Percentiles rank a stretch among this genome's conserved stretches.
phyloP scores from a whole-genome alignment of 1,284 basidiomycete genomes.

The Inonotus obliquus region DNA sequence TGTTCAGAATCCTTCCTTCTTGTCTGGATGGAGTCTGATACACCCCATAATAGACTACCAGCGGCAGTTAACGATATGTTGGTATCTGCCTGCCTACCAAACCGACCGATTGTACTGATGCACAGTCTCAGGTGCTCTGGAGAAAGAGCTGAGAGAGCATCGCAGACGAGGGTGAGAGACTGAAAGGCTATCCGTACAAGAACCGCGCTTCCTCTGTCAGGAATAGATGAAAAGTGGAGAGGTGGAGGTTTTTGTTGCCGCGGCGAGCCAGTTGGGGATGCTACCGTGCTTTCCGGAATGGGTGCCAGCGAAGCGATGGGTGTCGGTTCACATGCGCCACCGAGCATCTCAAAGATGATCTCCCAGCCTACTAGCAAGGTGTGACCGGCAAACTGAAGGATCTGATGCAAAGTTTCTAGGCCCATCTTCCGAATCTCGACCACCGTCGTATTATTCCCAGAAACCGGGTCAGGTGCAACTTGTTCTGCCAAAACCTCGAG shows the following conservation, averaged over 20 bases:
- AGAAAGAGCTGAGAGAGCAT: conserved; percentile 81
- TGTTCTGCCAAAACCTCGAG: conserved; percentile 81
- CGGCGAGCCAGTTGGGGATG: conserved; percentile 35
- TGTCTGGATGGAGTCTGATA: conserved; percentile 87
- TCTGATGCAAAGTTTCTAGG: conserved; percentile 83
- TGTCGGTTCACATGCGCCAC: conserved; percentile 68
- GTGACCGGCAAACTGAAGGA: conserved; percentile 88
- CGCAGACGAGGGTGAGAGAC: conserved; percentile 90
- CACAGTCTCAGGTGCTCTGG: conserved; percentile 80
- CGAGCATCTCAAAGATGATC: conserved; percentile 86
- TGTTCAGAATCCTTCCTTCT: conserved; percentile 61
- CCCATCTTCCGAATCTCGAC: conserved; percentile 84
- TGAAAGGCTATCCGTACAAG: conserved; percentile 91
- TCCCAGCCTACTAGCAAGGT: conserved; percentile 91
- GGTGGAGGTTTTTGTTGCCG: conserved; percentile 41
- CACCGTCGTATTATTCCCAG: conserved; percentile 43
- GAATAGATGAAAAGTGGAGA: conserved; percentile 42
- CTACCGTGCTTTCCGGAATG: conserved; percentile 37
- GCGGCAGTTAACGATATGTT: conserved; percentile 94
- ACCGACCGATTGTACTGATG: conserved; percentile 85
- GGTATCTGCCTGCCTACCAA: conserved; percentile 88
- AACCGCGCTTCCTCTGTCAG: conserved; percentile 58
- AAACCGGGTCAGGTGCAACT: conserved; percentile 52
- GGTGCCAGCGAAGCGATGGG: conserved; percentile 36
- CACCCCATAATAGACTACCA: conserved; percentile 86